These are phyloP conservation scores for Metroxylon sagu DNA, from an alignment of 176 grass and related monocot genomes.

Conservation along the genomic window DNA sequence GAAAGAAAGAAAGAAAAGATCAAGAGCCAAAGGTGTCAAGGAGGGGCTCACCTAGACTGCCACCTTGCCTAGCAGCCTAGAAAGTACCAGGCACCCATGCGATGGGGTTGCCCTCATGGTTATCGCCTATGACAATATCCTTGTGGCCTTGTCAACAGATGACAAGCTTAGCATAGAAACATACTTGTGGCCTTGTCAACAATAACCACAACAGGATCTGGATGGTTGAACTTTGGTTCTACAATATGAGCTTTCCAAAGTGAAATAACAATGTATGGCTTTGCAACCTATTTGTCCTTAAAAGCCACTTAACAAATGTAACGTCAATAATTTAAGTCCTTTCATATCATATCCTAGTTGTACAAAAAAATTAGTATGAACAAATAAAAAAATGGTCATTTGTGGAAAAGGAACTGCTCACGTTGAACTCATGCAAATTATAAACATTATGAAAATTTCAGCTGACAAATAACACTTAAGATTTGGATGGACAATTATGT, in stretches of 20 bases:
- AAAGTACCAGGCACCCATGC: no score
- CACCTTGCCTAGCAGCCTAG: no score
- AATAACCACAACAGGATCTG: constrained; percentile 55
- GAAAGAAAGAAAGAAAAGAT: no score
- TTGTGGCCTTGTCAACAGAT: not conserved
- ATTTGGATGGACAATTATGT: no score
- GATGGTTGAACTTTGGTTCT: constrained; percentile 62
- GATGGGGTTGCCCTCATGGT: not conserved
- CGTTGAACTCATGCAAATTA: no score
- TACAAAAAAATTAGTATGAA: constrained; percentile 16
- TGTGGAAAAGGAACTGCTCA: no score
- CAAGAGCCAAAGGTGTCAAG: no score
- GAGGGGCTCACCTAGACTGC: no score
- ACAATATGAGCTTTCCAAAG: constrained; percentile 79
- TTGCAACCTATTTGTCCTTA: constrained; percentile 44
- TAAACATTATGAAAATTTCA: no score
- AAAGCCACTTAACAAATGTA: not conserved
- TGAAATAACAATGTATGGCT: constrained; percentile 50
- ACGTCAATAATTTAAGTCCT: not conserved
- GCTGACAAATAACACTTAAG: no score
- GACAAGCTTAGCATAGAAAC: constrained; percentile 26
- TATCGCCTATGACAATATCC: not conserved
- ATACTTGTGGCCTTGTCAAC: constrained; percentile 78
- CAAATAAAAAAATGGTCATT: no score
- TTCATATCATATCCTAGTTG: no score